Evolutionary conservation across 2,329 filamentous ascomycete genomes (phyloP).

Genomic region (Colletotrichum scovillei): DNA sequence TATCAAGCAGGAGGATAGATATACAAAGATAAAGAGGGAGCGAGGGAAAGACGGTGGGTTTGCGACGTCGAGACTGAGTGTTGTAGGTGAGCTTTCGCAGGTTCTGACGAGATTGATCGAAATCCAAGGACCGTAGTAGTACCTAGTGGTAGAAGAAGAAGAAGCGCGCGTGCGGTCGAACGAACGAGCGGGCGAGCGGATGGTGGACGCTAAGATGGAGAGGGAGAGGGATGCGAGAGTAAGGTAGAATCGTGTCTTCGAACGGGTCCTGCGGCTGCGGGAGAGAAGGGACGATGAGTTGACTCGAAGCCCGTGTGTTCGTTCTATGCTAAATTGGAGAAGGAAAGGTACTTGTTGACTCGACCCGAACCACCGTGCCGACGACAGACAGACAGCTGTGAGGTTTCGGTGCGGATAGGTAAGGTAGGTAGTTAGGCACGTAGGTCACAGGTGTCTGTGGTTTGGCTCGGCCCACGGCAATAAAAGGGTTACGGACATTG

Average conservation of each 20-base stretch:
- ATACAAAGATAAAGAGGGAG: background rate
- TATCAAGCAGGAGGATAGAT: background rate
- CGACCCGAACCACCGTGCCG: background rate
- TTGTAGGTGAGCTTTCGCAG: background rate
- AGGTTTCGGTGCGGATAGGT: no score
- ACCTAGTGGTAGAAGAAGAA: background rate
- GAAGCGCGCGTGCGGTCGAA: background rate
- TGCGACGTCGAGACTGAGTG: background rate
- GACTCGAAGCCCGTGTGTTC: constrained; percentile 10
- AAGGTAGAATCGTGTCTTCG: background rate
- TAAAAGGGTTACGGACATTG: background rate
- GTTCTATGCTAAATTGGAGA: background rate
- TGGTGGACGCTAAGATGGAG: background rate
- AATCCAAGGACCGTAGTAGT: background rate
- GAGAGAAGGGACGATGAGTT: background rate
- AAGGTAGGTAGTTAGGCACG: no score
- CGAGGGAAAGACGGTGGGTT: background rate
- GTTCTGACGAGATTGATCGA: background rate
- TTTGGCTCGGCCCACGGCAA: constrained; percentile 1
- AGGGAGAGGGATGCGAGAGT: background rate
- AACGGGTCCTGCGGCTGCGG: background rate
- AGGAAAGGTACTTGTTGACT: constrained; percentile 2
- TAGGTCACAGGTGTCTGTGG: background rate
- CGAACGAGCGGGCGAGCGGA: background rate
- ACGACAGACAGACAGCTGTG: background rate